Base-by-base conservation (phyloP, 2,329 filamentous ascomycete genomes). In the Cryphonectria nitschkei region DNA sequence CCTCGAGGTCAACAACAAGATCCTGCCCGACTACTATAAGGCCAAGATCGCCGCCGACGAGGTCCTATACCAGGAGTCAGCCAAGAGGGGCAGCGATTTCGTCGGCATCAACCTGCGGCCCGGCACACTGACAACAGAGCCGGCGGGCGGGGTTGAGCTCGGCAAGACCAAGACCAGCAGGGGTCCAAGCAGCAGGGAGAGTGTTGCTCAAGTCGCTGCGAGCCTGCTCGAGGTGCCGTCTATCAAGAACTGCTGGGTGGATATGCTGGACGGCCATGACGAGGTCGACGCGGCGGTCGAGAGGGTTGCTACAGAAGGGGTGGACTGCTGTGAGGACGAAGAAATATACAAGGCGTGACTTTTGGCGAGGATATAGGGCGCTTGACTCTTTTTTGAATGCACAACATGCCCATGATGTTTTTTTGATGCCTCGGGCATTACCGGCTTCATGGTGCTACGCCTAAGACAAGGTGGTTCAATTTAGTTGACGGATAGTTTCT, bases 21-120 rank as follows among this genome's bases (percentile, higher is more conserved):
- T 79, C 3, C 79, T 90, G 29, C 81, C 85, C 32, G 81, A 80
- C 62, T 91, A 91, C 79, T 89, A 86, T 79, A 79, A 86, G 76
- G 88, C 89, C 73, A 91, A 91, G 79, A 76, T 90, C 22, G 86
- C 82, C 7, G 87, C 88, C 9, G 89, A 91, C 76, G 85, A 89
- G 78, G 83, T 80, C 2, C 80, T 90, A 5, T 87, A 88, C 76
- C 80, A 83, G 62, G 82, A 83, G 14, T 82, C 82, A 46, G 81
- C 81, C 74, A 79, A 81, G 77, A 80, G 77, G 4, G 56, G 79
- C 58, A 50, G 74, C 0, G 80, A 78, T 22, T 82, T 89, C 43
- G 81, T 82, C 2, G 86, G 82, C 69, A 85, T 90, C 75, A 79
- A 82, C 76, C 80, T 91, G 65, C 84, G 88, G 0, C 88, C 88